Evolutionary conservation across 2,329 filamentous ascomycete genomes (phyloP), one percentile per base, ranked within the genome.

Genomic region (Aureobasidium vineae): DNA sequence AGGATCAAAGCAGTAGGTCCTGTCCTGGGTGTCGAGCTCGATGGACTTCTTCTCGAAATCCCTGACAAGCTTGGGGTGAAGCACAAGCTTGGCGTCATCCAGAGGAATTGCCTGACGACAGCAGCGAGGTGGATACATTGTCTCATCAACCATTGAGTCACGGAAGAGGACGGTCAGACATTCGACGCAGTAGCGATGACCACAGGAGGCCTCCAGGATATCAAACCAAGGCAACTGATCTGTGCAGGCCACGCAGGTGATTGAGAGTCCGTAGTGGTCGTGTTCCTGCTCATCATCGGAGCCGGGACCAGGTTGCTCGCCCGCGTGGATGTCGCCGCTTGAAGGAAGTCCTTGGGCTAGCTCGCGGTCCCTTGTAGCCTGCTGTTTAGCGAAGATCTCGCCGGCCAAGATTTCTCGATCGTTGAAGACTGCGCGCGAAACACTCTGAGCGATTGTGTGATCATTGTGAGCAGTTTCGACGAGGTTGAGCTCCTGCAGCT

Each of bases 51-150:
- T 72, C 11, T 74, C 70, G 68, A 81, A 85, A 10, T 72, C 45
- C 0, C 71, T 68, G 0, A 78, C 66, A 0, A 84, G 53, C 1
- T 78, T 65, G 0, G 68, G 5, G 0, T 75, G 70, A 0, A 87
- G 74, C 54, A 82, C 77, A 1, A 70, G 45, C 5, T 67, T 72
- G 33, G 76, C 76, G 0, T 68, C 59, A 0, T 73, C 71, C 0
- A 83, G 57, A 0, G 78, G 72, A 5, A 87, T 82, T 0, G 72
- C 66, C 31, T 79, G 69, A 0, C 70, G 67, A 70, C 85, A 87
- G 73, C 85, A 88, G 1, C 78, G 77, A 0, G 85, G 84, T 0
- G 85, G 85, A 66, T 85, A 88, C 0, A 84, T 70, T 0, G 79
- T 76, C 65, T 87, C 82, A 68, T 86, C 82, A 0, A 66, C 74